A percentile compares a stretch with the other conserved stretches of the same genome.
Evolutionary conservation across 805 yeast species (phyloP).

Genomic region (Metschnikowia chrysomelidarum): DNA sequence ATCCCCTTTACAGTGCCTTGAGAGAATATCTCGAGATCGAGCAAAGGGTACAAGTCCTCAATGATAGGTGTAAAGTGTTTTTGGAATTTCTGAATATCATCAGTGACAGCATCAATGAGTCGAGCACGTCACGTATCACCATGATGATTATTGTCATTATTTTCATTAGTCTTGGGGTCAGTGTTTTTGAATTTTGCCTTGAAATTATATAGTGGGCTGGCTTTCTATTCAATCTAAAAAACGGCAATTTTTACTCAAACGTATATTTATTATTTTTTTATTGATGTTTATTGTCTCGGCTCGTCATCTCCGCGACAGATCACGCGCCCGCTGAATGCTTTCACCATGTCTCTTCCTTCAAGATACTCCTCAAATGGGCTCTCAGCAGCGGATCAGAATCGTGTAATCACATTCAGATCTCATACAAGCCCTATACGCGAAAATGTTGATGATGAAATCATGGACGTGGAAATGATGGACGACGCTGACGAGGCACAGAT

Average conservation of each 20-base stretch:
- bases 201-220: conserved; percentile 46
- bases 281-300: background rate
- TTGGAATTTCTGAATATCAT: conserved; percentile 90
- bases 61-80: conserved; percentile 91
- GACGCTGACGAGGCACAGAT: conserved; percentile 42
- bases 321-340: no score
- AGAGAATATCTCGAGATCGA: conserved; percentile 93
- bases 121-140: conserved; percentile 87
- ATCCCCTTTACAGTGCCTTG: conserved; percentile 86
- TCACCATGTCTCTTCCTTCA: conserved; percentile 30
- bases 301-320: no score
- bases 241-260: background rate
- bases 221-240: background rate
- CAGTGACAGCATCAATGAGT: conserved; percentile 91
- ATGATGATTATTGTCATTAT: conserved; percentile 85
- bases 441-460: conserved; percentile 13
- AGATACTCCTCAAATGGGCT: conserved; percentile 38
- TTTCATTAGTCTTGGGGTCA: conserved; percentile 72
- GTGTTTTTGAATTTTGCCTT: conserved; percentile 63
- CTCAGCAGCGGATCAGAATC: conserved; percentile 21
- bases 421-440: background rate
- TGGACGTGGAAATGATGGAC: conserved; percentile 51
- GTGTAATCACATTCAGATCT: conserved; percentile 27
- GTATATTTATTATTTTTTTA: background rate
- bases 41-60: conserved; percentile 88